A percentile compares a stretch with the other conserved stretches of the same genome.
phyloP scores from a whole-genome alignment of 2,329 filamentous ascomycete species.

The Cadophora sp. region DNA sequence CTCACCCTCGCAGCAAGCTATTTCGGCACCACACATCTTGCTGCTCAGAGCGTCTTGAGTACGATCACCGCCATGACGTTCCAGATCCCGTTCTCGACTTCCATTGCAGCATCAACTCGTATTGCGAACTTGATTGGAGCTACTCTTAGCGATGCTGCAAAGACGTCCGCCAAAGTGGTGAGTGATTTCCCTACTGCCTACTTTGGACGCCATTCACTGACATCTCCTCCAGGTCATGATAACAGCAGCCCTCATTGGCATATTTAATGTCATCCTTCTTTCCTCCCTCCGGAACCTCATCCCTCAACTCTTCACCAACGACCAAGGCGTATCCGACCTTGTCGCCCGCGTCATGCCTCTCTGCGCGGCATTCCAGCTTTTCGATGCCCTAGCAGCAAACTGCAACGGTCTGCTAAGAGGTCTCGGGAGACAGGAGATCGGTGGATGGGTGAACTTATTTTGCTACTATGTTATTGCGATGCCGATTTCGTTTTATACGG shows the following conservation, averaged over 20 bases:
- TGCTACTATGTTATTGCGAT: constrained; percentile 88
- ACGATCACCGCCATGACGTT: constrained; percentile 83
- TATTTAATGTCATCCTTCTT: constrained; percentile 79
- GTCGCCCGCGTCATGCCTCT: constrained; percentile 77
- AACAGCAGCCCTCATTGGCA: constrained; percentile 72
- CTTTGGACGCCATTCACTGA: constrained; percentile 19
- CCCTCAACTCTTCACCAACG: constrained; percentile 79
- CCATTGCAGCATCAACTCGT: constrained; percentile 85
- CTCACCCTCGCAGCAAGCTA: constrained; percentile 83
- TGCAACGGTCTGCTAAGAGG: constrained; percentile 88
- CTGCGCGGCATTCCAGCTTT: constrained; percentile 87
- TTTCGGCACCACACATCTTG: constrained; percentile 79
- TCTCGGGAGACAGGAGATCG: constrained; percentile 86
- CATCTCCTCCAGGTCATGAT: constrained; percentile 56
- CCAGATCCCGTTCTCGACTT: constrained; percentile 91
- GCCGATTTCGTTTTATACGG: constrained; percentile 80
- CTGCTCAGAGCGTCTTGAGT: constrained; percentile 85
- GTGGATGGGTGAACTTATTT: constrained; percentile 85
- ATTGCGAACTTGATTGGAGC: constrained; percentile 94
- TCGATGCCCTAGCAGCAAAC: constrained; percentile 80
- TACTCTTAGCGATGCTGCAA: constrained; percentile 79
- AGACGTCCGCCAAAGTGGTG: constrained; percentile 75
- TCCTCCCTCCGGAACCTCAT: constrained; percentile 73
- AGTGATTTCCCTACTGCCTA: constrained; percentile 20
- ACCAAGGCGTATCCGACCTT: constrained; percentile 70